phyloP scores from a whole-genome alignment of 1,284 basidiomycete species.

The Blastosporella zonata region DNA sequence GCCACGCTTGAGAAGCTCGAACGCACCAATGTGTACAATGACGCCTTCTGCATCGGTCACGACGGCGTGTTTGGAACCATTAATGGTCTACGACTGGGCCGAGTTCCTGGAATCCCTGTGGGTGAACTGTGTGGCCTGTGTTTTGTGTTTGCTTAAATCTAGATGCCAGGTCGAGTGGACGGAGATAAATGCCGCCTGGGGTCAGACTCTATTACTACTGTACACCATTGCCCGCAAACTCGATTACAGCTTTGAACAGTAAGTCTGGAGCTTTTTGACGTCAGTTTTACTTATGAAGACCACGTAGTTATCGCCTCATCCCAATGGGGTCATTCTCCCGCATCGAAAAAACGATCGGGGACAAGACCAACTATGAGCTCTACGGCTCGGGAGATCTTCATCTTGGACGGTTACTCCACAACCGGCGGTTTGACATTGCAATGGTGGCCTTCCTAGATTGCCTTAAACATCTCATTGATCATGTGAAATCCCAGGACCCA shows the following conservation, averaged over 20 bases:
- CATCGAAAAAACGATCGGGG: conserved; percentile 80
- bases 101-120: conserved; percentile 76
- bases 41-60: conserved; percentile 97
- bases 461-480: conserved; percentile 86
- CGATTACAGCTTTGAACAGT: conserved; percentile 86
- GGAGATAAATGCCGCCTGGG: conserved; percentile 99
- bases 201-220: conserved; percentile 88
- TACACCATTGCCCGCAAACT: conserved; percentile 90
- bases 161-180: conserved; percentile 85
- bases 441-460: conserved; percentile 97
- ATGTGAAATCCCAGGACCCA: conserved; percentile 71
- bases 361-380: conserved; percentile 84
- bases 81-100: conserved; percentile 90
- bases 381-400: conserved; percentile 91
- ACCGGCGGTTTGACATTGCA: conserved; percentile 92
- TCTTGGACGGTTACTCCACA: conserved; percentile 85
- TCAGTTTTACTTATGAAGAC: not conserved
- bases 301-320: conserved; percentile 75
- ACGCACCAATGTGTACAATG: conserved; percentile 96
- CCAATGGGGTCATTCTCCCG: conserved; percentile 93
- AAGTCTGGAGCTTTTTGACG: conserved; percentile 24
- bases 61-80: conserved; percentile 95
- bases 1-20: conserved; percentile 83
- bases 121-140: conserved; percentile 23
- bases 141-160: conserved; percentile 5